Evolutionary conservation across 140 eudicot species (phyloP), one percentile per base, ranked within the genome.

Genomic region (Senecio squalidus): DNA sequence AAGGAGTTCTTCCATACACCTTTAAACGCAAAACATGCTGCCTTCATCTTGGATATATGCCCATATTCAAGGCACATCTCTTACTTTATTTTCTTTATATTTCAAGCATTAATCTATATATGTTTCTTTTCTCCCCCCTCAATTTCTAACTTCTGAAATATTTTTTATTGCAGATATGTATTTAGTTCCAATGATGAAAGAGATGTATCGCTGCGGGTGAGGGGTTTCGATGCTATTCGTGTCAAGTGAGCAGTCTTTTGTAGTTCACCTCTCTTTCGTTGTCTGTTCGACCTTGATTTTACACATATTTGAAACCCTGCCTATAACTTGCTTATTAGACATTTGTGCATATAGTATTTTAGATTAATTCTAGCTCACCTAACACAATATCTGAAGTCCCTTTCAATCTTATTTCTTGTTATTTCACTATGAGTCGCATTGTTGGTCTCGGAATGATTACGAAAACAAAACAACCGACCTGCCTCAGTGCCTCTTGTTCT

Each of bases 211-310:
- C 54, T 52, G 18, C 18, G 36, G 76, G 76, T 75, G 80, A 69
- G 72, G 46, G 72, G 67, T 62, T 62, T 75, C 68, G 15, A 51
- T 75, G 80, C 80, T 23, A 40, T 68, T 68, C 57, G 9, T 75
- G 80, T 75, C 76, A 75, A 55, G 71, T 44, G 72, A 75, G 72
- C 72, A 68, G 80, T 75, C 80, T 68, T 62, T 52, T 60, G 80
- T 58, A 23, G 39, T 30, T 55, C 55, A 45, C 58, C 76, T 69
- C 48, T 61, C 44, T 24, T 75, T 75, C 76, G 76, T 75, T 75
- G 80, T 75, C 80, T 75, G 80, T 75, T 75, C 76, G 80, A 75
- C 80, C 80, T 75, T 68, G 80, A 68, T 16, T 55, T 30, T 46
- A 46, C 17, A 28, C 10, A 33, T 55, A 55, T n/a, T n/a, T n/a